Conservation (phyloP, 176 grass and related monocot species). For the Rhipidocladum racemiflorum region DNA sequence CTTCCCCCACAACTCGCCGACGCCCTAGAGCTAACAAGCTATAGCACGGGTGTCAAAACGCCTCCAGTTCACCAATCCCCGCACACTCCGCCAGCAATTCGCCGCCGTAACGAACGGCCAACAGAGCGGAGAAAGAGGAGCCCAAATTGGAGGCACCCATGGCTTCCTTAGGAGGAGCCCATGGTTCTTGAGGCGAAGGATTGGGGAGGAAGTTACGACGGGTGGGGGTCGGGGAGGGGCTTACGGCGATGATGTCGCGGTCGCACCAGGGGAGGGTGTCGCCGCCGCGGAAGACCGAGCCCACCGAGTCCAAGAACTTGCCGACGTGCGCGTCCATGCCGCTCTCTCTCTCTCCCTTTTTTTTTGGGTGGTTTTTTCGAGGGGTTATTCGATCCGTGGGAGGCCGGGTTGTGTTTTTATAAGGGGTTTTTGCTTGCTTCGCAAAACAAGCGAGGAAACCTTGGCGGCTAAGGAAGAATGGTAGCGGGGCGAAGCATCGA, state of each 20-base stretch:
- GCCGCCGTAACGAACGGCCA: neutral
- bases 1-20: too few species aligned
- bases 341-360: neutral
- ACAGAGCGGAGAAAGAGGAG: neutral
- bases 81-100: neutral
- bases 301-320: slow-evolving; percentile 58
- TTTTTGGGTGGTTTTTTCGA: neutral
- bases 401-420: neutral
- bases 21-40: neutral
- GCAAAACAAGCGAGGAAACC: too few species aligned
- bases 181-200: neutral
- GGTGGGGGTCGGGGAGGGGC: neutral
- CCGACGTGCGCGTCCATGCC: slow-evolving; percentile 54
- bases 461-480: too few species aligned
- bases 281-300: slow-evolving; percentile 67
- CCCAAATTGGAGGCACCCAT: neutral
- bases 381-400: slow-evolving; percentile 20
- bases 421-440: too few species aligned
- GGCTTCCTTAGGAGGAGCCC: neutral
- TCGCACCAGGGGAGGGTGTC: slow-evolving; percentile 77
- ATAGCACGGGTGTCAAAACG: neutral
- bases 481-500: too few species aligned
- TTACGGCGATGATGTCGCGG: slow-evolving; percentile 74
- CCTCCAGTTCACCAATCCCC: neutral
- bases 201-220: too few species aligned